phyloP scores from a whole-genome alignment of 164 flowering plant species.

The Piper longum region DNA sequence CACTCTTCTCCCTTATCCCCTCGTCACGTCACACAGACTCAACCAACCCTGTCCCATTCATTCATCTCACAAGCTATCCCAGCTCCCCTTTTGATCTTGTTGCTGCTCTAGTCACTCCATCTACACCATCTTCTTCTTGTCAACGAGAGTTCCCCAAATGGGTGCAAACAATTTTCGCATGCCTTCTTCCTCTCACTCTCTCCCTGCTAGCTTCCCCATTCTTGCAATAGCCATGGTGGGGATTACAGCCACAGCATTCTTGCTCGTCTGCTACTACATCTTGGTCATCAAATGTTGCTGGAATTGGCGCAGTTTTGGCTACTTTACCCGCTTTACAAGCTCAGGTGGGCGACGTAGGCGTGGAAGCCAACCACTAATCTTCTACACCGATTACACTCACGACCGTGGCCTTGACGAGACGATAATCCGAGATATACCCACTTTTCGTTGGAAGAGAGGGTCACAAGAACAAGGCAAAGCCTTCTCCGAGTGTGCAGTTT shows the following conservation, averaged over 20 bases:
- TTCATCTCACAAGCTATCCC: too few relatives aligned
- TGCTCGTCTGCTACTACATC: slow-evolving; percentile 73
- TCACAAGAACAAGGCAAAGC: slow-evolving; percentile 7
- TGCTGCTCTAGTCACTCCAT: too few relatives aligned
- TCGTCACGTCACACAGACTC: too few relatives aligned
- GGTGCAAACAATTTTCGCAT: not conserved
- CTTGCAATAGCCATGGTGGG: slow-evolving; percentile 72
- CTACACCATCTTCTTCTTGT: too few relatives aligned
- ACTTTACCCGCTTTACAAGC: slow-evolving; percentile 36
- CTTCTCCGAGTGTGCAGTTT: slow-evolving; percentile 66
- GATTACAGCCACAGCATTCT: slow-evolving; percentile 60
- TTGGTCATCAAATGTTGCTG: slow-evolving; percentile 91
- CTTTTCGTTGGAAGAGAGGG: slow-evolving; percentile 35
- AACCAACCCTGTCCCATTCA: too few relatives aligned
- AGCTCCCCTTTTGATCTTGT: too few relatives aligned
- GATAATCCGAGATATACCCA: slow-evolving; percentile 58
- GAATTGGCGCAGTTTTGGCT: slow-evolving; percentile 47
- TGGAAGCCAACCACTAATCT: slow-evolving; percentile 16
- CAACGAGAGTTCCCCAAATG: too few relatives aligned
- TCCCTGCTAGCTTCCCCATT: slow-evolving; percentile 53
- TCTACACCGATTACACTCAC: slow-evolving; percentile 17
- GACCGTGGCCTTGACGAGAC: slow-evolving; percentile 60
- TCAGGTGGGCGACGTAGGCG: slow-evolving; percentile 17
- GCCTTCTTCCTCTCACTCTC: slow-evolving; percentile 12
- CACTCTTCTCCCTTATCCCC: too few relatives aligned